Base-by-base conservation (phyloP, 2,329 filamentous ascomycete species). In the Tolypocladium sp. region DNA sequence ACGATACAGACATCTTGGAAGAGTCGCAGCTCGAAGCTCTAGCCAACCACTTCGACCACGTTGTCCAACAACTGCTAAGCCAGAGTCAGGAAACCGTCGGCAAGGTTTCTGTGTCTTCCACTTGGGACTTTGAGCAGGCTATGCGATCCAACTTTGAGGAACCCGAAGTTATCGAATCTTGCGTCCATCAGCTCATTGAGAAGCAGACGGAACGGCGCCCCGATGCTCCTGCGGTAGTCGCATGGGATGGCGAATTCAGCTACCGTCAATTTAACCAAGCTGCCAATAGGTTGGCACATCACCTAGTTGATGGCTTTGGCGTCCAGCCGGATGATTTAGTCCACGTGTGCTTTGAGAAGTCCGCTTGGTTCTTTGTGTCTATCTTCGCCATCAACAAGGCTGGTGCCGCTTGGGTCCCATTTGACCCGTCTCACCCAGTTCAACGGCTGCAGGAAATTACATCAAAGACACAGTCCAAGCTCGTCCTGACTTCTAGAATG, bases 171-270 rank as follows among this genome's bases (percentile, higher is more conserved):
- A 33, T 33, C 9, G 33, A 33, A 33, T 33, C 6, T 9, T 33
- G 33, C 9, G 33, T 33, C 9, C 33, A 33, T 33, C 33, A 33
- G 7, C 33, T 33, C 9, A 33, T 33, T 33, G 33, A 33, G 33
- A 33, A 33, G 33, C 33, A 33, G 9, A 5, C 33, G 7, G 33
- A 8, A 9, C 33, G 1, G 6, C 33, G 7, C 33, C 33, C 33
- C 4, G 7, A 33, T 33, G 33, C 33, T 30, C 27, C 27, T 30
- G 27, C 27, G 27, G 27, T 30, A 33, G 3, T 33, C 33, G 33
- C 20, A 20, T 77, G 75, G 74, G 76, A 78, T 22, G 59, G 75
- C 74, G 15, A 59, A 64, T 52, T 71, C 74, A 75, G 73, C 15
- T 77, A 77, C 57, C 56, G 64, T 52, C 68, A 77, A 37, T 65